Evolutionary conservation across 164 flowering plant species (phyloP).

Genomic region (Kalanchoe fedtschenkoi): DNA sequence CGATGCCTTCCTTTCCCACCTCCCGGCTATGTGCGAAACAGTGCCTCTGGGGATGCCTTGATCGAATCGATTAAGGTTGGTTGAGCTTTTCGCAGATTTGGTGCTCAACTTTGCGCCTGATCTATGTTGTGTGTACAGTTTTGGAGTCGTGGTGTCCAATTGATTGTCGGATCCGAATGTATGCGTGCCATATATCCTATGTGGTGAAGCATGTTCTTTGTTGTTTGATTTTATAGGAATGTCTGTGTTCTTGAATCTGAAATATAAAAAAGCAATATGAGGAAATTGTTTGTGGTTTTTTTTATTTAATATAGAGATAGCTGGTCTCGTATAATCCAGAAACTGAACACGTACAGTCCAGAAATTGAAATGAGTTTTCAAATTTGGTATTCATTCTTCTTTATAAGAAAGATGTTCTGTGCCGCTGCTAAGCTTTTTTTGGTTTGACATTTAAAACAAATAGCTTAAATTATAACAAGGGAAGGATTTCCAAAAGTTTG

Average conservation of each 20-base stretch:
- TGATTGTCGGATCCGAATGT: not conserved
- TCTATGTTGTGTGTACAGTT: not conserved
- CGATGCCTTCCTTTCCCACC: constrained; percentile 48
- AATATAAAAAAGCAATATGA: no score
- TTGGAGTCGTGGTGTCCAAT: not conserved
- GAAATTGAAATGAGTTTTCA: no score
- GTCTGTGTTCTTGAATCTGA: not conserved
- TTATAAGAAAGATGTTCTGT: no score
- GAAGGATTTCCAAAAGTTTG: no score
- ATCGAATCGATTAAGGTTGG: constrained; percentile 56
- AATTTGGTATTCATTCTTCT: no score
- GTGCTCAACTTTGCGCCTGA: not conserved
- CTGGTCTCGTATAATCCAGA: no score
- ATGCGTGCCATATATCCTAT: not conserved
- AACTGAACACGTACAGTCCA: no score
- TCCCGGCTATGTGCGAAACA: constrained; percentile 24
- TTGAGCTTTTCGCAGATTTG: constrained; percentile 11
- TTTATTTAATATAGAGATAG: no score
- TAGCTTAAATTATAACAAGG: no score
- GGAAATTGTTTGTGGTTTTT: no score
- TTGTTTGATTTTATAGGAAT: not conserved
- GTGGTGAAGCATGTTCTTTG: not conserved
- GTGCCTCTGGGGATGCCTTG: constrained; percentile 22
- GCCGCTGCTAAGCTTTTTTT: no score
- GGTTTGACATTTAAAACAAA: no score